Base-by-base conservation (phyloP, 495 filamentous ascomycete genomes). In the Penicillium herquei region DNA sequence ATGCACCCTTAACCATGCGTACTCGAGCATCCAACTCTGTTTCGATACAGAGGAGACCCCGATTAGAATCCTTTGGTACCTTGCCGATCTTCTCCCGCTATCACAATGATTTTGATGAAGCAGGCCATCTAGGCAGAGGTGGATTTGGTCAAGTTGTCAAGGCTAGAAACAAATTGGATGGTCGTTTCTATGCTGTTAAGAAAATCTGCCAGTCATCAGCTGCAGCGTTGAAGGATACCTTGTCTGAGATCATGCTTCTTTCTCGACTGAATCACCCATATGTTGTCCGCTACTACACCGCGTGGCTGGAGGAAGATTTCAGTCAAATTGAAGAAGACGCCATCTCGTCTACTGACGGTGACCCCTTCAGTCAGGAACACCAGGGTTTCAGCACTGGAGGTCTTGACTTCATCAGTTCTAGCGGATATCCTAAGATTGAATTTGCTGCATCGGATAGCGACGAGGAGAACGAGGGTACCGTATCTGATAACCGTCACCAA, bases 141-240 rank as follows among this genome's bases (percentile, higher is more conserved):
- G 95, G 93, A 2, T 98, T 95, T 70, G 94, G 95, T 31, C 89
- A 97, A 72, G 94, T 98, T n/a, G 91, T 98, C 41, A 92, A 93
- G 67, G 93, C 94, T 7, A 82, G 95, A 53, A 96, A 96, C 63
- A 95, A 92, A 70, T 81, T 96, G 7, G 93, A 98, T 70, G 90
- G 90, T 8, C 87, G 89, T 49, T 84, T 95, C 10, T 98, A 98
- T 78, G 94, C 94, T 4, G 85, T 98, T 57, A 98, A 98, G 70
- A 97, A 97, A 65, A 95, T 98, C 51, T 90, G 85, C 18, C 87
- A 92, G 57, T 87, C 85, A 48, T 90, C 91, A 14, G 81, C 88
- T 37, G 78, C 86, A 37, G 89, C 89, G 21, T 73, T 98, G 46
- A 88, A 89, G 18, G 87, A 93, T 59, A 90, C 96, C 21, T 73